Evolutionary conservation across 1,139 yeast genomes (phyloP).

Genomic region (Nakaseomyces sp.): DNA sequence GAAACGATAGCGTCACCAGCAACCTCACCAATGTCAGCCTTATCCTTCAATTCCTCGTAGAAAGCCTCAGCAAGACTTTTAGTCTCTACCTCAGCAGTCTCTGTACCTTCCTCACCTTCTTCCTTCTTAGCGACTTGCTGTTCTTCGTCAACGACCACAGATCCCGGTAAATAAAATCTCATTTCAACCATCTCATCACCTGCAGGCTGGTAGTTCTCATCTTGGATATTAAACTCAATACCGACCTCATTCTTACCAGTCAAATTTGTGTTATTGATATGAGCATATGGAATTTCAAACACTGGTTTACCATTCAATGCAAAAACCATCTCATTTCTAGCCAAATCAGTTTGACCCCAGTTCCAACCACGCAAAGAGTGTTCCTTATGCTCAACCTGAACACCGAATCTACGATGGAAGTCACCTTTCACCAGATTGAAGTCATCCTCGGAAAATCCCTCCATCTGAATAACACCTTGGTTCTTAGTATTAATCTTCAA

Average conservation of each 20-base stretch:
- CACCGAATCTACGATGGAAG: constrained; percentile 64
- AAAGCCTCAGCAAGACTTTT: constrained; percentile 74
- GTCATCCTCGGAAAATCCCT: constrained; percentile 84
- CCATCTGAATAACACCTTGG: constrained; percentile 77
- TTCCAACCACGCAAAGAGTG: constrained; percentile 98
- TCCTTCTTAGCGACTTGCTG: constrained; percentile 31
- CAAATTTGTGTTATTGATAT: constrained; percentile 78
- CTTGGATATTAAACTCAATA: constrained; percentile 65
- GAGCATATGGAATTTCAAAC: constrained; percentile 80
- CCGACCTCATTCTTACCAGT: constrained; percentile 93
- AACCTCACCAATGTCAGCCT: constrained; percentile 93
- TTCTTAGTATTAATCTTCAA: constrained; percentile 81
- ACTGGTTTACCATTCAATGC: constrained; percentile 81
- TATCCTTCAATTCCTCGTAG: constrained; percentile 84
- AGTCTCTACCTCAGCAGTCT: constrained; percentile 42
- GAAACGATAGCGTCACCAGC: constrained; percentile 97
- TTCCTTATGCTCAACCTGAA: constrained; percentile 71
- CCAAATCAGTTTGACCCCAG: constrained; percentile 93
- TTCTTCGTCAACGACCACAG: constrained; percentile 37
- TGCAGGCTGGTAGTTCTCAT: constrained; percentile 52
- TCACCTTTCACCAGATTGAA: constrained; percentile 74
- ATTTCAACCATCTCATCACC: constrained; percentile 96
- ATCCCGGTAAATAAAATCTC: constrained; percentile 88
- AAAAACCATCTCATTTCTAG: constrained; percentile 83
- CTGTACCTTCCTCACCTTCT: constrained; percentile 36